Percentiles rank a stretch among this genome's conserved stretches.
phyloP scores from a whole-genome alignment of 2,329 filamentous ascomycete species.

The Dactylella cylindrospora region DNA sequence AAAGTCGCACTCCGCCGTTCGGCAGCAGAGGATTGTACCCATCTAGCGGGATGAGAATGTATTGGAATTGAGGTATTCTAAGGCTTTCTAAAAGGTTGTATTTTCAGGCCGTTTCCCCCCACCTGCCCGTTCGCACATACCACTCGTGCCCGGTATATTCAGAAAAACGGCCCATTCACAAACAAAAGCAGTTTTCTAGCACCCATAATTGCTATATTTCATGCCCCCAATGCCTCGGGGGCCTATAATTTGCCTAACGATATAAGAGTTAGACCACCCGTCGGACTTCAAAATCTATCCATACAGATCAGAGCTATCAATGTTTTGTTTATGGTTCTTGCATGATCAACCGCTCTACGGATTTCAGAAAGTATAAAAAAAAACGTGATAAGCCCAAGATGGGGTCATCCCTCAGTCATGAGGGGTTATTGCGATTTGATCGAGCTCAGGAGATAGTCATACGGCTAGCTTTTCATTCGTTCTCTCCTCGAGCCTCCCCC shows the following conservation, averaged over 20 bases:
- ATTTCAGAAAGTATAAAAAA: conserved; percentile 23
- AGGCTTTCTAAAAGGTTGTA: conserved; percentile 41
- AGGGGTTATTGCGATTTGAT: conserved; percentile 46
- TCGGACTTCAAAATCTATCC: conserved; percentile 39
- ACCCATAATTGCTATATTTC: conserved; percentile 32
- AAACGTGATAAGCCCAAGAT: conserved; percentile 41
- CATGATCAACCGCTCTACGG: conserved; percentile 44
- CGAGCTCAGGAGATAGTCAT: conserved; percentile 44
- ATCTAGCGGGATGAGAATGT: conserved; percentile 35
- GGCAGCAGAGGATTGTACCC: conserved; percentile 24
- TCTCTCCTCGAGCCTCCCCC: conserved; percentile 25
- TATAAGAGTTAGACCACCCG: conserved; percentile 37
- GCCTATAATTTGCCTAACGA: conserved; percentile 36
- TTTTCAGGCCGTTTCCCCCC: conserved; percentile 24
- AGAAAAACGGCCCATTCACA: conserved; percentile 34
- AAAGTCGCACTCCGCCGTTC: conserved; percentile 26
- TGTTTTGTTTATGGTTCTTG: conserved; percentile 21
- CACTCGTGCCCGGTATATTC: conserved; percentile 34
- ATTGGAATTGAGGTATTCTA: conserved; percentile 37
- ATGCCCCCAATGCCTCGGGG: conserved; percentile 41
- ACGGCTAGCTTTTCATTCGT: conserved; percentile 38
- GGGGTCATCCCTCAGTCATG: conserved; percentile 21
- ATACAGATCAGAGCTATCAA: conserved; percentile 40
- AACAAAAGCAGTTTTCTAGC: conserved; percentile 25
- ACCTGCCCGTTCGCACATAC: conserved; percentile 27